These are phyloP conservation scores for Macrotyloma uniflorum DNA, from an alignment of 306 rosid genomes.

Conservation along the genomic window DNA sequence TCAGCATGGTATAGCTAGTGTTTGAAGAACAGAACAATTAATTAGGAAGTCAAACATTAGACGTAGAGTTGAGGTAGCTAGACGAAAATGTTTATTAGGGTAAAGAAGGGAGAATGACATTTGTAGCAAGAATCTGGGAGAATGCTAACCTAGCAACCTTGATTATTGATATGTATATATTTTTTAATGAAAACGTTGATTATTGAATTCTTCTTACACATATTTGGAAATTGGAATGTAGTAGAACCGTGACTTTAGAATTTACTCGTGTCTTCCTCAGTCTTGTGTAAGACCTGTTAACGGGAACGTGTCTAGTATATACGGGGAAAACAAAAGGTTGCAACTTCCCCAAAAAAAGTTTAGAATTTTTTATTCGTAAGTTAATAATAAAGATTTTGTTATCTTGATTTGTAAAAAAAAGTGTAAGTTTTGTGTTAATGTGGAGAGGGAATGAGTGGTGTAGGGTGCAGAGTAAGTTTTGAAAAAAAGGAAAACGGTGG, in stretches of 20 bases:
- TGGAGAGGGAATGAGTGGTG: not conserved
- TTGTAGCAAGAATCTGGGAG: conserved; percentile 28
- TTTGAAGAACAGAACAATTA: conserved; percentile 8
- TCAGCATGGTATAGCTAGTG: not conserved
- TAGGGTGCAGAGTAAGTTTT: not conserved
- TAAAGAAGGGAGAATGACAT: not conserved
- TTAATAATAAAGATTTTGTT: no score
- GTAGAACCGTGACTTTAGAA: conserved; percentile 20
- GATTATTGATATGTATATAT: not conserved
- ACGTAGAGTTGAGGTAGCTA: not conserved
- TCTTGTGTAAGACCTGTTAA: not conserved
- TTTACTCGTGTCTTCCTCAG: conserved; percentile 24
- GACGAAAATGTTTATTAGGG: not conserved
- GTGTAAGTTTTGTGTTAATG: no score
- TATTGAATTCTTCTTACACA: conserved; percentile 16
- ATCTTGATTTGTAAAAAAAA: not conserved
- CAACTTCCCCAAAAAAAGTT: not conserved
- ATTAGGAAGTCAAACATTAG: conserved; percentile 27
- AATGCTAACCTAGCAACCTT: conserved; percentile 8
- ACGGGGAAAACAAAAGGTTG: not conserved
- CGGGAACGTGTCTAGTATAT: not conserved
- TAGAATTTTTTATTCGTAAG: no score
- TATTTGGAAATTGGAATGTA: conserved; percentile 16
- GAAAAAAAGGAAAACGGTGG: conserved; percentile 29
- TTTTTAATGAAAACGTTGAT: not conserved